Evolutionary conservation across 805 yeast genomes (phyloP).

Genomic region (Lachancea nothofagi): DNA sequence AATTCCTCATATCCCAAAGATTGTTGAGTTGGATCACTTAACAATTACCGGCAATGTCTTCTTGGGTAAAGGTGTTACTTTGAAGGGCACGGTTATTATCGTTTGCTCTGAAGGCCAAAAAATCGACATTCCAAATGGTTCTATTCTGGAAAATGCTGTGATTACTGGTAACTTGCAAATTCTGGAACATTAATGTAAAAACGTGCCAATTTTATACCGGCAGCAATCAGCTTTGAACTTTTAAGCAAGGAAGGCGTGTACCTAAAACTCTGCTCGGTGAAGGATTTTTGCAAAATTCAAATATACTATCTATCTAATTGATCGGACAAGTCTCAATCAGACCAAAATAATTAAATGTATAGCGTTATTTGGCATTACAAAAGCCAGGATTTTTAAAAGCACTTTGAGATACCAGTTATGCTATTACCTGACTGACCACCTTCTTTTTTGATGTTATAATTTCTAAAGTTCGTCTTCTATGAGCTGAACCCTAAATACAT

Average conservation of each 20-base stretch:
- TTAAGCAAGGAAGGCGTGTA: background rate
- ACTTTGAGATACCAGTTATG: no score
- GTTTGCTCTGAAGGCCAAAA: constrained; percentile 96
- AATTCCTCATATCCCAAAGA: constrained; percentile 92
- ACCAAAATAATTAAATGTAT: no score
- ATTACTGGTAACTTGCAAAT: constrained; percentile 95
- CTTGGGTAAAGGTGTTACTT: constrained; percentile 82
- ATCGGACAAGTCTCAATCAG: no score
- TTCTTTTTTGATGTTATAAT: background rate
- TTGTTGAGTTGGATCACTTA: constrained; percentile 92
- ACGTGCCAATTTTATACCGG: background rate
- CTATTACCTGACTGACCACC: no score
- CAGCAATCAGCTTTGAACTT: no score
- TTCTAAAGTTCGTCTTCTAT: background rate
- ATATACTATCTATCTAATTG: no score
- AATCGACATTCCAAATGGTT: constrained; percentile 96
- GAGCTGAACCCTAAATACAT: no score
- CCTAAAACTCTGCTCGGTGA: background rate
- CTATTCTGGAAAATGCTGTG: constrained; percentile 91
- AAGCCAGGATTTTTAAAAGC: no score
- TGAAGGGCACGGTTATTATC: constrained; percentile 95
- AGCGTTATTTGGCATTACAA: no score
- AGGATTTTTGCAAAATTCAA: no score
- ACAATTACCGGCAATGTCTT: constrained; percentile 95
- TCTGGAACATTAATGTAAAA: constrained; percentile 62